Base-by-base conservation (phyloP, 192 early-diverging fungal species). In the Podila epicladia region DNA sequence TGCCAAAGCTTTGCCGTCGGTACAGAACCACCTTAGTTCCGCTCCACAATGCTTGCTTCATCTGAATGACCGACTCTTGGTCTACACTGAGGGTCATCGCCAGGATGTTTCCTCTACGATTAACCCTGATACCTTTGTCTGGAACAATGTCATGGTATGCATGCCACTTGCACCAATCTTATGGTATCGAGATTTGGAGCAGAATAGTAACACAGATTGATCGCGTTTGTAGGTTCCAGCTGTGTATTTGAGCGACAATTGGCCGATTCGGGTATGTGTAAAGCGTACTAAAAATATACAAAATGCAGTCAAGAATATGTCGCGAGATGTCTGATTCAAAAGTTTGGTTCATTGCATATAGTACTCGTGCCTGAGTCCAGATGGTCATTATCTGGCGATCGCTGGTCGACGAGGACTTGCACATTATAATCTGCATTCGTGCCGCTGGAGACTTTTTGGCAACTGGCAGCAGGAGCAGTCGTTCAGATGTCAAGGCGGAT, bases 361-460 rank as follows among this genome's bases (percentile, higher is more conserved):
- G 87, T 92, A 91, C 69, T 88, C 91, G 13, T 86, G 93, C 9
- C 85, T 91, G 26, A 92, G 92, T 62, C 76, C 83, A 9, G 91
- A 90, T 31, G 95, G 94, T 13, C 85, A 85, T 24, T 93, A 88
- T 67, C 82, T 97, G 33, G 97, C 95, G 0, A 90, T 97, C 65
- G 94, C 97, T 12, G 97, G 97, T 2, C 86, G 79, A 60, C 91
- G 90, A 19, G 97, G 97, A 12, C 74, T 99, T 57, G 92, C 94
- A 4, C 91, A 93, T 69, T 94, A 94, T 66, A 95, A 90, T 77
- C 73, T 88, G 20, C 71, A 75, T 3, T 90, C 93, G 4, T 88
- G 90, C 31, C 78, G 90, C 70, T 99, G 97, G 97, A 96, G 95
- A 68, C 65, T 98, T 45, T 95, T 97, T 89, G 94, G 96, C 9